Evolutionary conservation across 2,329 filamentous ascomycete genomes (phyloP), one percentile per base, ranked within the genome.

Genomic region (Aphanoascus verrucosus): DNA sequence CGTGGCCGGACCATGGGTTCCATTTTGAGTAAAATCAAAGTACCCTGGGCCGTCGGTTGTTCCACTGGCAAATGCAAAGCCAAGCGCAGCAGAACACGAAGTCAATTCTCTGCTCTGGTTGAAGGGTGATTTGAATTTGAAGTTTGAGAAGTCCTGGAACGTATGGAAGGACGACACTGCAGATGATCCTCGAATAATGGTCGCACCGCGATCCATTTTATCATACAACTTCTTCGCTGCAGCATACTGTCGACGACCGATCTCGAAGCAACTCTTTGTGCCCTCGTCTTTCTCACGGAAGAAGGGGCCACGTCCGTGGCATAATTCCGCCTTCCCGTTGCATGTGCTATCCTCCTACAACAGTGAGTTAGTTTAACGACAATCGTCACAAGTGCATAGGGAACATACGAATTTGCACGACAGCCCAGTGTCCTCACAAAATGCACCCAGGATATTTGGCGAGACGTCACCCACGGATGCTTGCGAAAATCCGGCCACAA

Each of bases 11-110:
- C 80, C 75, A 32, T 83, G 83, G 0, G 84, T 83, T 59, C 86
- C 80, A 59, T 89, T 90, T 65, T 97, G 91, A 1, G 87, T 93
- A 66, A 97, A 96, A 69, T 97, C 91, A 63, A 95, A 94, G 0
- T 82, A 83, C 0, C 91, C 91, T 0, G 91, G 90, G 5, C 91
- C 88, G 66, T 97, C 91, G 0, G 88, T 87, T 0, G 91, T 97
- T 9, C 91, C 91, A 0, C 87, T 91, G 0, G 91, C 91, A 65
- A 97, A 97, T 0, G 86, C 90, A 65, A 93, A 94, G 5, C 91
- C 91, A 56, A 97, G 73, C 0, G 89, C 88, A 0, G 90, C 90
- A 2, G 89, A 84, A 61, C 91, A 97, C 0, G 90, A 94, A 48
- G 72, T 75, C 5, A 83, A 51, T 3, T 54, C 48, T 19, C 56